A percentile compares a stretch with the other conserved stretches of the same genome.
Evolutionary conservation across 176 grass and related monocot genomes (phyloP).

Genomic region (Elaeis guineensis): DNA sequence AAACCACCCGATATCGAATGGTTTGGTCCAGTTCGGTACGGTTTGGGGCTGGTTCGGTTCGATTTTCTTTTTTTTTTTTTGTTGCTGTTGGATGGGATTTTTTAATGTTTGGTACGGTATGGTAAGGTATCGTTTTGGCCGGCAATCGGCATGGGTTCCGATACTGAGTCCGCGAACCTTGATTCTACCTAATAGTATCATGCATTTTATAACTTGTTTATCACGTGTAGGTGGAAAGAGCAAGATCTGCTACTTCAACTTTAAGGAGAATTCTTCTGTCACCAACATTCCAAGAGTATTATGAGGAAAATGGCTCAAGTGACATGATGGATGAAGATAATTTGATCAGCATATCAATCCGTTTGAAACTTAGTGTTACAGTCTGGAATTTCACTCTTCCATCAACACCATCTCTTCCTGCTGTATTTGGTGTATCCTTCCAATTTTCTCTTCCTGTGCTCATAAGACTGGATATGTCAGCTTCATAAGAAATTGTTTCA

Average conservation of each 20-base stretch:
- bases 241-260: conserved; percentile 44
- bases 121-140: no score
- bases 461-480: no score
- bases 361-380: conserved; percentile 68
- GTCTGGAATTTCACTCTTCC: conserved; percentile 99
- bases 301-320: conserved; percentile 51
- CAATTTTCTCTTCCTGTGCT: not conserved
- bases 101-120: no score
- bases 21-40: no score
- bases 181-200: no score
- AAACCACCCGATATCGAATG: no score
- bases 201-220: not conserved
- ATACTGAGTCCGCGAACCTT: no score
- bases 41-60: no score
- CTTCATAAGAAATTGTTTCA: no score
- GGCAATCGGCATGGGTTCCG: no score
- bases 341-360: conserved; percentile 69
- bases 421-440: conserved; percentile 99
- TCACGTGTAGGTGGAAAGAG: conserved; percentile 47
- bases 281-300: conserved; percentile 59
- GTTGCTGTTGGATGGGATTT: no score
- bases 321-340: conserved; percentile 96
- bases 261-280: conserved; percentile 56
- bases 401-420: conserved; percentile 87
- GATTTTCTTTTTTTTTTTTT: no score